Conservation (phyloP, 1,284 basidiomycete species). For the Pholiota adiposa region DNA sequence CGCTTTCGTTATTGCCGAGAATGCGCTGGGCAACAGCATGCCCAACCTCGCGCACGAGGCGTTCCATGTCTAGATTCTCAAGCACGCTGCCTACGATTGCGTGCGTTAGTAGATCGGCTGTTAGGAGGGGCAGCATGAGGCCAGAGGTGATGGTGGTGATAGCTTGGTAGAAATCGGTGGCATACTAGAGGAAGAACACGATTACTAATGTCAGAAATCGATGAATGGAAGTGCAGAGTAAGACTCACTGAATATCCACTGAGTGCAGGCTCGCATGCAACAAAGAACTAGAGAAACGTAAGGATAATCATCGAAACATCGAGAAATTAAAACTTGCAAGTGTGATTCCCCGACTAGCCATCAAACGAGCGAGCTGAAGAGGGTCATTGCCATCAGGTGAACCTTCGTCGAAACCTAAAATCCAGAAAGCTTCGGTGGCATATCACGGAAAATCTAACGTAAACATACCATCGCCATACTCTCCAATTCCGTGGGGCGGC, state of each 20-base stretch:
- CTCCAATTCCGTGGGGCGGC: constrained; percentile 93
- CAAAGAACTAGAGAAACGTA: constrained; percentile 76
- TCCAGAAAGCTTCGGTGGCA: constrained; percentile 12
- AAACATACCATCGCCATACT: constrained; percentile 86
- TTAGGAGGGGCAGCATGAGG: constrained; percentile 94
- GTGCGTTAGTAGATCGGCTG: constrained; percentile 94
- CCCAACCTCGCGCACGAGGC: constrained; percentile 92
- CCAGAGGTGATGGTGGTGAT: constrained; percentile 92
- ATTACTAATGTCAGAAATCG: not conserved
- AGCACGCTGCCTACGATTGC: constrained; percentile 97
- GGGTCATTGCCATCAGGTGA: constrained; percentile 95
- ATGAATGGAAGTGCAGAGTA: not conserved
- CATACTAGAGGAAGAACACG: constrained; percentile 57
- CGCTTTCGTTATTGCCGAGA: constrained; percentile 86
- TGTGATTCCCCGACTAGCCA: constrained; percentile 92
- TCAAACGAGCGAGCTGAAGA: constrained; percentile 82
- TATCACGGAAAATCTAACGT: constrained; percentile 5
- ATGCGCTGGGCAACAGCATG: constrained; percentile 93
- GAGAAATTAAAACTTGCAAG: constrained; percentile 56
- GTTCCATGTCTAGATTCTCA: constrained; percentile 98
- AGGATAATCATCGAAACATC: constrained; percentile 2
- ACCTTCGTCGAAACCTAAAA: constrained; percentile 84
- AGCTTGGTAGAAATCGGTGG: constrained; percentile 95
- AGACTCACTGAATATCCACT: constrained; percentile 85
- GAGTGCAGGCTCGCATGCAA: constrained; percentile 97